phyloP scores from a whole-genome alignment of 306 rosid species.

The Malus asiatica region DNA sequence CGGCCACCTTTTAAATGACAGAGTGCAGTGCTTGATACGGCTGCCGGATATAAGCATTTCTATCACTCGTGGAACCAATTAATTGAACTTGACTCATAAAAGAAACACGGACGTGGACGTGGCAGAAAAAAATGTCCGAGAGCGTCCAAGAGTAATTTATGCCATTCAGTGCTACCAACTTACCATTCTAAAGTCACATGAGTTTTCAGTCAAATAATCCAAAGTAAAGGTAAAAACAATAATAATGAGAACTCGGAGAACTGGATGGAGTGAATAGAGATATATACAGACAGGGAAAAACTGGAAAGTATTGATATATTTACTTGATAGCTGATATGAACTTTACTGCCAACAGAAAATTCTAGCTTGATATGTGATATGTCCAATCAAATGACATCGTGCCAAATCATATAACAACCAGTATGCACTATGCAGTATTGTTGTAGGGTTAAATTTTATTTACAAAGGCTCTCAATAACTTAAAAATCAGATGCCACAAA shows the following conservation, averaged over 20 bases:
- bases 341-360: not conserved
- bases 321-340: not conserved
- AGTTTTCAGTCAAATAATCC: not conserved
- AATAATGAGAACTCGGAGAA: not conserved
- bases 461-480: not conserved
- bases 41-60: not conserved
- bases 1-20: not conserved
- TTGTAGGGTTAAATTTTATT: not conserved
- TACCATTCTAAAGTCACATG: not conserved
- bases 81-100: not conserved
- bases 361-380: not conserved
- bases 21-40: not conserved
- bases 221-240: no score
- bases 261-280: not conserved
- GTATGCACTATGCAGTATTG: not conserved
- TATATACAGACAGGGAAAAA: no score
- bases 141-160: not conserved
- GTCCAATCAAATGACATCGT: not conserved
- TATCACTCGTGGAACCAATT: not conserved
- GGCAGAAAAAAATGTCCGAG: not conserved
- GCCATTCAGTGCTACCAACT: not conserved
- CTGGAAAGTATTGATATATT: not conserved
- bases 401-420: not conserved
- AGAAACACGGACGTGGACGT: not conserved
- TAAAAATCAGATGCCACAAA: not conserved